A percentile compares a stretch with the other conserved stretches of the same genome.
Evolutionary conservation across 1,139 yeast species (phyloP).

Genomic region (Cylindricascospora bacillispora): DNA sequence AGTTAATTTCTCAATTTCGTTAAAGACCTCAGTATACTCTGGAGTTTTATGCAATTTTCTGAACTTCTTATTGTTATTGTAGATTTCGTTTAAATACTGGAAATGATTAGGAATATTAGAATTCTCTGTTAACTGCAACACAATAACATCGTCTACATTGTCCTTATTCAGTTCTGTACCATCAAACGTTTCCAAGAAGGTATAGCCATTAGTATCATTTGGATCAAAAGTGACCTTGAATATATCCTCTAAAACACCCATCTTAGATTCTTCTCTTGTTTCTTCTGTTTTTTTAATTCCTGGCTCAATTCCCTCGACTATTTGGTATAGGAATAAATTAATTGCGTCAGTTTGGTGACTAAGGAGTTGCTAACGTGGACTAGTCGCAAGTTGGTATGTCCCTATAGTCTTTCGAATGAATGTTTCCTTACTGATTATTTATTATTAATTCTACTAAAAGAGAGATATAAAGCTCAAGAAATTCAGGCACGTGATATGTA

Average conservation of each 20-base stretch:
- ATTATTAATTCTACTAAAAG: no score
- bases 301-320: no score
- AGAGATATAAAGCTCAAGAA: no score
- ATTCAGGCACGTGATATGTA: no score
- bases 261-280: no score
- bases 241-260: constrained; percentile 15
- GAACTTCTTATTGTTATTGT: constrained; percentile 17
- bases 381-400: neutral
- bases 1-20: constrained; percentile 40
- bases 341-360: no score
- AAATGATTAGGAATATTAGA: constrained; percentile 14
- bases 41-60: constrained; percentile 18
- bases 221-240: constrained; percentile 17
- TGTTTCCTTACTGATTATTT: constrained; percentile 1
- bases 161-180: constrained; percentile 8
- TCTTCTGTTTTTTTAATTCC: no score
- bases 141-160: constrained; percentile 19
- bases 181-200: constrained; percentile 11
- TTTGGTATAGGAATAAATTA: no score
- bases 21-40: constrained; percentile 30
- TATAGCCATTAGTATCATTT: constrained; percentile 11
- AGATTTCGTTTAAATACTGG: constrained; percentile 20
- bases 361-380: no score
- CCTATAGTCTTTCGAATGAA: neutral
- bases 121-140: constrained; percentile 25